phyloP scores from a whole-genome alignment of 176 grass and related monocot species.

The Typha latifolia region DNA sequence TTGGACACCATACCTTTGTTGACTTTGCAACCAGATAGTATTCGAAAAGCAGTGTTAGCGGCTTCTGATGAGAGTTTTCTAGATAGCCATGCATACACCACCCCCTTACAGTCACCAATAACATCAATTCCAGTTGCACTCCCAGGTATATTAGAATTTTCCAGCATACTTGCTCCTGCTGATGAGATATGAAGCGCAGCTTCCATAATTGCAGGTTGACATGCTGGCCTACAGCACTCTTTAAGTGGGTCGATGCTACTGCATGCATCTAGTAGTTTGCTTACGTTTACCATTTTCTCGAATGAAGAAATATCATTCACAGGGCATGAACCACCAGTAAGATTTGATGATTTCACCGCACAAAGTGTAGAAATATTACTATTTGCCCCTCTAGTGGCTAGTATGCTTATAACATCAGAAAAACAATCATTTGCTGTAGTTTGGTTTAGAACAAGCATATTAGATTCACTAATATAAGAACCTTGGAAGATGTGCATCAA shows the following conservation, averaged over 20 bases:
- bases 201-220: constrained; percentile 87
- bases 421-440: constrained; percentile 77
- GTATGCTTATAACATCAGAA: constrained; percentile 71
- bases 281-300: constrained; percentile 79
- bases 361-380: constrained; percentile 75
- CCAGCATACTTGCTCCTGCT: constrained; percentile 48
- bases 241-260: constrained; percentile 78
- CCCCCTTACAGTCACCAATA: constrained; percentile 90
- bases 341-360: constrained; percentile 62
- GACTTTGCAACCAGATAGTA: constrained; percentile 89
- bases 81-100: constrained; percentile 83
- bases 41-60: constrained; percentile 66
- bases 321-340: constrained; percentile 76
- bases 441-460: constrained; percentile 70
- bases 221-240: constrained; percentile 84
- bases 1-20: constrained; percentile 65
- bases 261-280: constrained; percentile 82
- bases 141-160: constrained; percentile 59
- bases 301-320: constrained; percentile 75
- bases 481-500: constrained; percentile 95
- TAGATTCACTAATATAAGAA: constrained; percentile 42
- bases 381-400: constrained; percentile 72
- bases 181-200: constrained; percentile 72
- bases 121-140: constrained; percentile 48
- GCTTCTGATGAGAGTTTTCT: constrained; percentile 65